Base-by-base conservation (phyloP, 441 rosid species). In the Corymbia calophylla region DNA sequence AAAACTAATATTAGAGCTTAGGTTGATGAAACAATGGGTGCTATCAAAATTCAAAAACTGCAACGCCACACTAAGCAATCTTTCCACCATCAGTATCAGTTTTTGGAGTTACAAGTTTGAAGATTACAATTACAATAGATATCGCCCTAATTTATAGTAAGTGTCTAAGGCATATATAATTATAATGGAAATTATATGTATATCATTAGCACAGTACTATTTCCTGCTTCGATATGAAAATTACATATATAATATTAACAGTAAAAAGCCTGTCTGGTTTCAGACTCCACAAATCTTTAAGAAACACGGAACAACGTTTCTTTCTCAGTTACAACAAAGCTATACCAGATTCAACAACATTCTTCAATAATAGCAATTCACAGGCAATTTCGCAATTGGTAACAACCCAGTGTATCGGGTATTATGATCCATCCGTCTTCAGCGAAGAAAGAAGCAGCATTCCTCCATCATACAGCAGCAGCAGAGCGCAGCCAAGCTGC, bases 401-500 rank as follows among this genome's bases (percentile, higher is more conserved):
- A 44, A 39, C 66, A 51, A 55, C n/a, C 88, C 12, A 39, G 51
- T 9, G 44, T 21, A 48, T 51, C 13, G 19, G 64, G 21, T 53
- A 56, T 47, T 18, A 35, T 29, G 27, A 18, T 56, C 53, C 85
- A 53, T 66, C 27, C n/a, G 62, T 47, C 88, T 73, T 80, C 89
- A 92, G 91, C 90, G 48, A 12, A 88, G 87, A 89, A 89, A 94
- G 94, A 92, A 93, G 97, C 97, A 96, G 95, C 98, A 96, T 89
- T 97, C 96, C 94, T 97, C 99, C 95, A 96, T 66, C 93, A 95
- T 8, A 88, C 97, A 97, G 88, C 98, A 96, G 94, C 98, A 96
- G 91, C 98, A 96, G 54, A 96, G 93, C 4, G 96, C 97, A 48
- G 98, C 96, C 88, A 97, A 91, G 92, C 98, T 95, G 94, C 93